These are phyloP conservation scores for Paxillus ammoniavirescens DNA, from an alignment of 768 basidiomycete species.

Conservation along the genomic window DNA sequence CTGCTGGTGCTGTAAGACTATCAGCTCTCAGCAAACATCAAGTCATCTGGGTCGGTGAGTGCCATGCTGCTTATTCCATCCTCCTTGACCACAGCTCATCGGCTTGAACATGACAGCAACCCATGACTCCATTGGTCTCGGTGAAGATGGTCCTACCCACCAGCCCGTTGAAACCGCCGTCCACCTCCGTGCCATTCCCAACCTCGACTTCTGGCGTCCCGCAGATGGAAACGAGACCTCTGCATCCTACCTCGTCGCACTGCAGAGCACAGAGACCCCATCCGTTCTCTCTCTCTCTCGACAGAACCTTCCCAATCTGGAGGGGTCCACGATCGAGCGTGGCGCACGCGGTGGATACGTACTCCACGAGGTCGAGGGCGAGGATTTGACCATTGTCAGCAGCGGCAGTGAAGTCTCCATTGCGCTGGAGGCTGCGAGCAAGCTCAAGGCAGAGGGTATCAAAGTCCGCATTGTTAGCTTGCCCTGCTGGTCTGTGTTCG, in stretches of 20 bases:
- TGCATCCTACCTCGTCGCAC: conserved; percentile 80
- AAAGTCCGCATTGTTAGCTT: conserved; percentile 83
- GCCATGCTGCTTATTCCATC: background rate
- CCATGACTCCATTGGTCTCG: conserved; percentile 91
- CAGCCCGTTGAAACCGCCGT: conserved; percentile 90
- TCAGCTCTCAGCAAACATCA: conserved; percentile 87
- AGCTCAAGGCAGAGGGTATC: conserved; percentile 74
- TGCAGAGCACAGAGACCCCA: conserved; percentile 74
- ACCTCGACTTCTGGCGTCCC: conserved; percentile 89
- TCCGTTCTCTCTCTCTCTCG: conserved; percentile 82
- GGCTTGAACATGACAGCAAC: conserved; percentile 52
- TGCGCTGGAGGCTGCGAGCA: conserved; percentile 80
- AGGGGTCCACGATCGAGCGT: conserved; percentile 80
- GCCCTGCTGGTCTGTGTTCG: conserved; percentile 89
- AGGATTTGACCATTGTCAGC: conserved; percentile 87
- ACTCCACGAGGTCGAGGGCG: conserved; percentile 72
- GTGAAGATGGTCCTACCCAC: conserved; percentile 95
- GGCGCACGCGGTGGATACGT: conserved; percentile 89
- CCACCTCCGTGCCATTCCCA: conserved; percentile 86
- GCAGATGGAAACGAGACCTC: conserved; percentile 98
- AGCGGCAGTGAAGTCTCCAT: conserved; percentile 89
- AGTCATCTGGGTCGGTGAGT: conserved; percentile 90
- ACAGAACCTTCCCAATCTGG: conserved; percentile 92
- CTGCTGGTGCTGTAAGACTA: conserved; percentile 88
- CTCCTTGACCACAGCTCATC: background rate